phyloP scores from a whole-genome alignment of 2,329 filamentous ascomycete species.

The Alternaria arbusti region DNA sequence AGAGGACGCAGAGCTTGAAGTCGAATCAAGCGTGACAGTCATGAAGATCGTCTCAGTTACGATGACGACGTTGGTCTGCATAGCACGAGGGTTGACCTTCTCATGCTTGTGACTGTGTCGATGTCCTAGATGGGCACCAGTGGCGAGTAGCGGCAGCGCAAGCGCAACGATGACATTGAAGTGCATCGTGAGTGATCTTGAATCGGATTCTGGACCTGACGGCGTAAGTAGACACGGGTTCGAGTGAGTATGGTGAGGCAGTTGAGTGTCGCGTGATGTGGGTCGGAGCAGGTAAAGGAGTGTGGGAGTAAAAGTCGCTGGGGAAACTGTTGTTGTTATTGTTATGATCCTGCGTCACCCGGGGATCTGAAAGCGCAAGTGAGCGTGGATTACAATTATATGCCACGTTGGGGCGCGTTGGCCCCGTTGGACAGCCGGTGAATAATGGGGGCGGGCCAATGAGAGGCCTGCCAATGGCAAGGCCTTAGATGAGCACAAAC shows the following conservation, averaged over 20 bases:
- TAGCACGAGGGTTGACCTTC: not conserved
- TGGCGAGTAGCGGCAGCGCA: constrained; percentile 1
- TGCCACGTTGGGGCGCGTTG: not conserved
- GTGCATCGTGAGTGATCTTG: constrained; percentile 1
- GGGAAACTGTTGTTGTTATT: not conserved
- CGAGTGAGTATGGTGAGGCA: not conserved
- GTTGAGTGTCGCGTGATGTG: not conserved
- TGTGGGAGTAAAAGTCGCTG: not conserved
- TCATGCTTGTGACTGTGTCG: constrained; percentile 1
- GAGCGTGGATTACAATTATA: constrained; percentile 4
- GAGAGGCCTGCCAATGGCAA: not conserved
- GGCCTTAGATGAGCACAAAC: not conserved
- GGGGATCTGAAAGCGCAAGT: not conserved
- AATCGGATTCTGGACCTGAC: not conserved
- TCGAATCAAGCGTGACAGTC: constrained; percentile 4
- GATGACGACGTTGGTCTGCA: constrained; percentile 8
- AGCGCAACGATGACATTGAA: not conserved
- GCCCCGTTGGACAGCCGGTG: not conserved
- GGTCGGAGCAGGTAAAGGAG: not conserved
- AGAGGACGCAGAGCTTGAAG: not conserved
- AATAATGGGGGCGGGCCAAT: not conserved
- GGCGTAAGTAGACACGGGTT: not conserved
- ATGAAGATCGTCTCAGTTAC: constrained; percentile 14
- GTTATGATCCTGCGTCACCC: not conserved
- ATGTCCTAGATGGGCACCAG: not conserved